These are phyloP conservation scores for Thelonectria blattea DNA, from an alignment of 2,329 filamentous ascomycete genomes.

Conservation along the genomic window DNA sequence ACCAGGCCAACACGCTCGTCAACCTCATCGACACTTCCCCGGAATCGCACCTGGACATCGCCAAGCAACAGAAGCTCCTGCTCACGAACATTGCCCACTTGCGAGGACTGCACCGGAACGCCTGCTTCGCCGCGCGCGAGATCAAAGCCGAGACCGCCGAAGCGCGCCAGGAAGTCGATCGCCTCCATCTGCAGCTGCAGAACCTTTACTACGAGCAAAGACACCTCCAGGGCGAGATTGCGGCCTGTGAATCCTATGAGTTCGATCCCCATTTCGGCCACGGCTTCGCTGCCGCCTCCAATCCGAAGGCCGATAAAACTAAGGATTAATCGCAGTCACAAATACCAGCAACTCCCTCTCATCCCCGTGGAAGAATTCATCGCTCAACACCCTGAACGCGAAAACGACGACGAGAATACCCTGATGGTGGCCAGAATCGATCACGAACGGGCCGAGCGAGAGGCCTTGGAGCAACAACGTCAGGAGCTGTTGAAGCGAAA, in stretches of 20 bases:
- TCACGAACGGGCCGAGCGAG: conserved; percentile 84
- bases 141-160: conserved; percentile 89
- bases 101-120: conserved; percentile 81
- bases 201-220: conserved; percentile 97
- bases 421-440: conserved; percentile 91
- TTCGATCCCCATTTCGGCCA: conserved; percentile 54
- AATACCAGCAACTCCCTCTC: conserved; percentile 84
- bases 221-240: conserved; percentile 87
- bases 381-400: conserved; percentile 74
- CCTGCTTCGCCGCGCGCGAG: conserved; percentile 79
- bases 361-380: conserved; percentile 86
- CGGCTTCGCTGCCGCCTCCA: background rate
- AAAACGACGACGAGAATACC: conserved; percentile 74
- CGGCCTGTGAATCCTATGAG: conserved; percentile 90
- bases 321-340: conserved; percentile 67
- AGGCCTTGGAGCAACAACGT: conserved; percentile 83
- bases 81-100: conserved; percentile 80
- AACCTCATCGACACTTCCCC: conserved; percentile 56
- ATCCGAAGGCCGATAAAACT: background rate
- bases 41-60: conserved; percentile 64
- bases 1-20: conserved; percentile 72
- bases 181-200: conserved; percentile 88
- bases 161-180: conserved; percentile 88
- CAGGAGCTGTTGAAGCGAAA: conserved; percentile 74
- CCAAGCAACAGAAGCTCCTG: conserved; percentile 80